phyloP scores from a whole-genome alignment of 768 basidiomycete genomes.

The Tylopilus felleus region DNA sequence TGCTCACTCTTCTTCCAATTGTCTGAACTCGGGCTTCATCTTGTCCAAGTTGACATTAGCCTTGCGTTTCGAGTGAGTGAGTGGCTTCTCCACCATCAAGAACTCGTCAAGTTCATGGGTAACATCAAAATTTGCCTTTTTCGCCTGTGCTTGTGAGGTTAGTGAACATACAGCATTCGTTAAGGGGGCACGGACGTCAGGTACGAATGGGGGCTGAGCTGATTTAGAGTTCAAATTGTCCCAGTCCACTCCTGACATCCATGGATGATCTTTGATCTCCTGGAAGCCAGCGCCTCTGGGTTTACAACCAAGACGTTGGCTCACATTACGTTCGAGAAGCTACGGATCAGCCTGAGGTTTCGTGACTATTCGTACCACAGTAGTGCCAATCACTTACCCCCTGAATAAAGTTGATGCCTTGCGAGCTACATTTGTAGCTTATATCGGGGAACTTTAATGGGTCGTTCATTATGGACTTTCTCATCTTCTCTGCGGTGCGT shows the following conservation, averaged over 20 bases:
- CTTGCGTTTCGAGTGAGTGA: slow-evolving; percentile 92
- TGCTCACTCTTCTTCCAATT: slow-evolving; percentile 88
- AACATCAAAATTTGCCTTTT: slow-evolving; percentile 97
- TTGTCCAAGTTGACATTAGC: slow-evolving; percentile 80
- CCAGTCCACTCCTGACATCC: slow-evolving; percentile 87
- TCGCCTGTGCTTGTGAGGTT: slow-evolving; percentile 53
- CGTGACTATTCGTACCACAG: slow-evolving; percentile 8
- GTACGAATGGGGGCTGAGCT: slow-evolving; percentile 78
- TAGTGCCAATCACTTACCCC: slow-evolving; percentile 47
- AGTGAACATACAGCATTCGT: neutral
- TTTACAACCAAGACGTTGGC: slow-evolving; percentile 76
- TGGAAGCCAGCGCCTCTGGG: slow-evolving; percentile 66
- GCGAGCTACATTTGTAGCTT: slow-evolving; percentile 55
- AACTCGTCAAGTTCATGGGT: slow-evolving; percentile 97
- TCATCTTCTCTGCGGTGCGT: slow-evolving; percentile 84
- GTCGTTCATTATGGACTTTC: slow-evolving; percentile 80
- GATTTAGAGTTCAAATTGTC: slow-evolving; percentile 66
- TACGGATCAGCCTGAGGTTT: slow-evolving; percentile 28
- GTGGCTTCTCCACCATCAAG: slow-evolving; percentile 95
- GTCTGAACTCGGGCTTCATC: slow-evolving; percentile 86
- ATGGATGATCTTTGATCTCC: slow-evolving; percentile 78
- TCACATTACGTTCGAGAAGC: slow-evolving; percentile 83
- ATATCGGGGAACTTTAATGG: slow-evolving; percentile 73
- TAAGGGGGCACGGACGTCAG: slow-evolving; percentile 67
- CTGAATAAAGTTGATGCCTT: slow-evolving; percentile 63